phyloP scores from a whole-genome alignment of 768 basidiomycete species.

The Clavulina sp. region DNA sequence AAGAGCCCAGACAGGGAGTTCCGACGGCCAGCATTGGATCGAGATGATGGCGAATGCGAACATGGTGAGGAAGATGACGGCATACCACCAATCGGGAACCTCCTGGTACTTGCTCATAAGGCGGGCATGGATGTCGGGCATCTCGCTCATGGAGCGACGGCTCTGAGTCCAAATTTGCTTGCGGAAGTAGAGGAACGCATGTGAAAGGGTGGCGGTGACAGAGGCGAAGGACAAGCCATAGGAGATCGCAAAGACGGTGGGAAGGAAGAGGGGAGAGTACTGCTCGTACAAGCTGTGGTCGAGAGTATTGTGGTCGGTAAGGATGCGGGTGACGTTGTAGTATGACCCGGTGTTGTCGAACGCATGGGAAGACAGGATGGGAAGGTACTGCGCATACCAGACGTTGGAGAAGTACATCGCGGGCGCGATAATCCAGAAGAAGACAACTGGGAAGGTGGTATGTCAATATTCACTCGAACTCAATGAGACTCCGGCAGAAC shows the following conservation, averaged over 20 bases:
- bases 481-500: constrained; percentile 18
- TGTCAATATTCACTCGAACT: constrained; percentile 5
- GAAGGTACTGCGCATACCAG: constrained; percentile 39
- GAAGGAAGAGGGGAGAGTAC: constrained; percentile 68
- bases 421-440: constrained; percentile 29
- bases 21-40: constrained; percentile 50
- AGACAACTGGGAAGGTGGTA: constrained; percentile 5
- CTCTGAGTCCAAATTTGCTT: constrained; percentile 56
- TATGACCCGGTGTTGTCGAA: constrained; percentile 31
- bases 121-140: constrained; percentile 71
- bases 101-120: constrained; percentile 62
- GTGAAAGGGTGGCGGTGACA: constrained; percentile 56
- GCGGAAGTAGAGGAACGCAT: constrained; percentile 76
- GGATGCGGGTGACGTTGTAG: constrained; percentile 42
- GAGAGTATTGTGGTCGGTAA: constrained; percentile 43
- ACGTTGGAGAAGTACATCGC: constrained; percentile 28
- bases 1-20: constrained; percentile 68
- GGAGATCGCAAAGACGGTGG: constrained; percentile 44
- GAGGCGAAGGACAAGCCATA: constrained; percentile 63
- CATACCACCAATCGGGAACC: constrained; percentile 81
- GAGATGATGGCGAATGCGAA: constrained; percentile 40
- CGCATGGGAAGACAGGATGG: constrained; percentile 17
- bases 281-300: constrained; percentile 46
- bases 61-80: constrained; percentile 31
- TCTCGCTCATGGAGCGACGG: constrained; percentile 53